Evolutionary conservation across 2,329 filamentous ascomycete species (phyloP).

Genomic region (Xylaria sp.): DNA sequence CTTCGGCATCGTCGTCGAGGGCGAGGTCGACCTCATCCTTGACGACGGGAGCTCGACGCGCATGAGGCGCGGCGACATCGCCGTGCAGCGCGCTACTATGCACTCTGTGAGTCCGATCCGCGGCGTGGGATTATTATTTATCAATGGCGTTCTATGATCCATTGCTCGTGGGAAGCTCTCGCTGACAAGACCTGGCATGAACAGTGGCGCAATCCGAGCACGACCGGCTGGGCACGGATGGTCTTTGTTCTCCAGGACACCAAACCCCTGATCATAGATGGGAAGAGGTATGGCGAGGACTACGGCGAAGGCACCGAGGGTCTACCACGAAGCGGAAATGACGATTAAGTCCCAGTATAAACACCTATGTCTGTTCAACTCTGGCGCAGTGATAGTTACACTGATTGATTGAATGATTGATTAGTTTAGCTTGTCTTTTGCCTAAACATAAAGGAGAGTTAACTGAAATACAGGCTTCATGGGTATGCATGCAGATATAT

Average conservation of each 20-base stretch:
- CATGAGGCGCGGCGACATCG: constrained; percentile 64
- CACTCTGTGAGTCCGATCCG: constrained; percentile 56
- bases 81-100: constrained; percentile 65
- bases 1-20: constrained; percentile 66
- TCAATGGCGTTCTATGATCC: background rate
- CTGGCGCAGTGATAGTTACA: background rate
- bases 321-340: constrained; percentile 45
- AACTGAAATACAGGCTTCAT: background rate
- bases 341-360: constrained; percentile 29
- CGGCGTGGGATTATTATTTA: background rate
- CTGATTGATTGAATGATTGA: background rate
- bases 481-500: constrained; percentile 11
- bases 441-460: background rate
- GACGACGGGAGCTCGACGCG: constrained; percentile 61
- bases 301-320: constrained; percentile 44
- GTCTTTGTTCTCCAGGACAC: constrained; percentile 54
- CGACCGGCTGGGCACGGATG: constrained; percentile 37
- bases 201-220: constrained; percentile 40
- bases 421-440: constrained; percentile 1
- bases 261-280: constrained; percentile 45
- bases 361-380: no score
- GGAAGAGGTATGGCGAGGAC: constrained; percentile 47
- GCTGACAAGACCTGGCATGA: constrained; percentile 16
- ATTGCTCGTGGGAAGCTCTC: background rate
- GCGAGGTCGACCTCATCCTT: constrained; percentile 62